phyloP scores from a whole-genome alignment of 164 flowering plant species.

The Hamamelis virginiana region DNA sequence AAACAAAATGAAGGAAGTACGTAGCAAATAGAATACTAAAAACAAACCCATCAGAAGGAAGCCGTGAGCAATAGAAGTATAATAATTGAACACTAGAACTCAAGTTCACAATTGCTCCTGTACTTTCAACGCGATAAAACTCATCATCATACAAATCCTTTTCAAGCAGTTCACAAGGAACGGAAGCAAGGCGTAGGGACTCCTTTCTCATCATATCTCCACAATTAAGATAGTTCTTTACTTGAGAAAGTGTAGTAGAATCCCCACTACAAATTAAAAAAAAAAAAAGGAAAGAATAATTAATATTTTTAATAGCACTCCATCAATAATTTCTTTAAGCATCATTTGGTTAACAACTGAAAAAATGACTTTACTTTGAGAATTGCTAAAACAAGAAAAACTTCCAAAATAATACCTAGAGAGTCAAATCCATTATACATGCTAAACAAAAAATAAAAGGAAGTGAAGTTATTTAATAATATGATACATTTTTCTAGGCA shows the following conservation, averaged over 20 bases:
- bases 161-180: conserved; percentile 55
- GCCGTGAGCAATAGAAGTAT: conserved; percentile 75
- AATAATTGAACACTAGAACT: conserved; percentile 59
- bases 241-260: conserved; percentile 32
- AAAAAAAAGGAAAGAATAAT: background rate
- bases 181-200: conserved; percentile 49
- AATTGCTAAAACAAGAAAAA: no score
- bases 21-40: background rate
- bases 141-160: conserved; percentile 38
- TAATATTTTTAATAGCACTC: background rate
- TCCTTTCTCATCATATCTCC: conserved; percentile 76
- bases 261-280: conserved; percentile 46
- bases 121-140: conserved; percentile 55
- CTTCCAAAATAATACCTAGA: no score
- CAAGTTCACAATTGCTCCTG: conserved; percentile 71
- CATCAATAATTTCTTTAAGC: no score
- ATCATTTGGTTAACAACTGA: no score
- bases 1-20: background rate
- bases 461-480: no score
- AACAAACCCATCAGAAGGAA: conserved; percentile 85
- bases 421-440: no score
- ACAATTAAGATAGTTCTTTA: conserved; percentile 51
- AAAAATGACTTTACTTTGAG: no score
- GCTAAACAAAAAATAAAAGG: no score
- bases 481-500: no score